These are phyloP conservation scores for Polyporus tsugae DNA, from an alignment of 1,284 basidiomycete genomes.

Conservation along the genomic window DNA sequence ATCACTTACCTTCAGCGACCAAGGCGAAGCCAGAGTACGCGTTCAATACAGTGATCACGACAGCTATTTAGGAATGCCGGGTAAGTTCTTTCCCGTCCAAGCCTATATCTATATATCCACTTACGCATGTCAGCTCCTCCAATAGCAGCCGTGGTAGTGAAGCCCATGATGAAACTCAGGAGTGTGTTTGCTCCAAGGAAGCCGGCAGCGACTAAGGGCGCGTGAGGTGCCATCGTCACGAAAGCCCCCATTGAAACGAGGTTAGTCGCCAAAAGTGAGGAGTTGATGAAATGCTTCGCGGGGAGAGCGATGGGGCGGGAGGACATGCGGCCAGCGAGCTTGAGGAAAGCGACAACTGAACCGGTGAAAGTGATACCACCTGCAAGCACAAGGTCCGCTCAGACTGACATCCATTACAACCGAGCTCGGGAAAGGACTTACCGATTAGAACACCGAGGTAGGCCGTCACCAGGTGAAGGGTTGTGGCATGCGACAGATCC, in stretches of 20 bases:
- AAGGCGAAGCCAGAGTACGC: slow-evolving; percentile 91
- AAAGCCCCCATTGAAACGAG: slow-evolving; percentile 78
- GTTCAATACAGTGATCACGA: slow-evolving; percentile 88
- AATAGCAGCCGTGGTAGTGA: slow-evolving; percentile 85
- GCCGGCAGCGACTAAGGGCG: slow-evolving; percentile 77
- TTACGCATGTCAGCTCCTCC: slow-evolving; percentile 91
- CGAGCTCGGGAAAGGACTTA: slow-evolving; percentile 38
- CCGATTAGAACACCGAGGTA: slow-evolving; percentile 88
- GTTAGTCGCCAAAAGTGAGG: slow-evolving; percentile 73
- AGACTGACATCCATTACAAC: background rate
- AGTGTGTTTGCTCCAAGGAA: slow-evolving; percentile 77
- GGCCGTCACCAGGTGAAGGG: slow-evolving; percentile 80
- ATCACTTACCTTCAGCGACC: slow-evolving; percentile 80
- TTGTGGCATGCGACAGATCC: slow-evolving; percentile 69
- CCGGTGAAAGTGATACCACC: slow-evolving; percentile 83
- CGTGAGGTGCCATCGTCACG: slow-evolving; percentile 70
- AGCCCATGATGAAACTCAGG: slow-evolving; percentile 84
- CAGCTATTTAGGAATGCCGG: slow-evolving; percentile 55
- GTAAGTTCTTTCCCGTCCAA: background rate
- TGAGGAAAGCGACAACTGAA: slow-evolving; percentile 88
- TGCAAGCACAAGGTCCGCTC: slow-evolving; percentile 27
- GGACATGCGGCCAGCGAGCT: slow-evolving; percentile 82
- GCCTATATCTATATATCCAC: slow-evolving; percentile 35
- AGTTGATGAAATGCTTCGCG: slow-evolving; percentile 79
- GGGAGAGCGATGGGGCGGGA: slow-evolving; percentile 77